A percentile compares a stretch with the other conserved stretches of the same genome.
These are phyloP conservation scores for Pestalotiopsis sp. DNA, from an alignment of 2,329 filamentous ascomycete species.

Conservation along the genomic window DNA sequence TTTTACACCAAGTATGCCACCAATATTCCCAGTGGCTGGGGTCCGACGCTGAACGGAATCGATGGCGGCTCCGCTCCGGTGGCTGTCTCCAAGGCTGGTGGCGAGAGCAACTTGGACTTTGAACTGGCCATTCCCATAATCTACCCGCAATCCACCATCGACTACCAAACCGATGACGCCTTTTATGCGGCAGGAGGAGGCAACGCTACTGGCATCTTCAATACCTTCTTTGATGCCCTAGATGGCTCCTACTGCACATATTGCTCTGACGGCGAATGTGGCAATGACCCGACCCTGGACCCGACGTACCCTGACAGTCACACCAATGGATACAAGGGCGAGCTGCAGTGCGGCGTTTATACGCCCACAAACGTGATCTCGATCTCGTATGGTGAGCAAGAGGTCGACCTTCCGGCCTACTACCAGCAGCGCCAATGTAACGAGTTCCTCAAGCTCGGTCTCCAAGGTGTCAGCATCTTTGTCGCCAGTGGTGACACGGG, in stretches of 20 bases:
- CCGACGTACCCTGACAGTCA: constrained; percentile 38
- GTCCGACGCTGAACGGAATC: background rate
- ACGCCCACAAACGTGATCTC: constrained; percentile 52
- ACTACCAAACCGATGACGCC: constrained; percentile 41
- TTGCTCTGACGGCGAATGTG: constrained; percentile 25
- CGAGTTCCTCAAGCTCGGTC: constrained; percentile 51
- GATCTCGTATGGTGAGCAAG: constrained; percentile 54
- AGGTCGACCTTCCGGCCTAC: constrained; percentile 47
- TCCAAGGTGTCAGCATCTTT: constrained; percentile 16
- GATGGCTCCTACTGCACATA: constrained; percentile 27
- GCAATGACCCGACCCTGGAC: constrained; percentile 20
- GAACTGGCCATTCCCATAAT: constrained; percentile 42
- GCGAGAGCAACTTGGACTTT: constrained; percentile 46
- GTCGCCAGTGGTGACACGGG: constrained; percentile 17
- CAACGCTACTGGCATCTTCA: constrained; percentile 56
- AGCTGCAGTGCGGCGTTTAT: constrained; percentile 47
- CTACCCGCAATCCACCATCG: constrained; percentile 35
- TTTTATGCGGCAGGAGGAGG: constrained; percentile 25
- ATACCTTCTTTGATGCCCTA: constrained; percentile 24
- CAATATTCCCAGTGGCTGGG: background rate
- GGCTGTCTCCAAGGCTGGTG: constrained; percentile 65
- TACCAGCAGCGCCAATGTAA: constrained; percentile 54
- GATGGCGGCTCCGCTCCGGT: constrained; percentile 7
- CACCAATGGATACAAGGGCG: constrained; percentile 41
- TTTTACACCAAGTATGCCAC: constrained; percentile 24